Conservation (phyloP, 768 basidiomycete species). For the Paxillus rubicundulus region DNA sequence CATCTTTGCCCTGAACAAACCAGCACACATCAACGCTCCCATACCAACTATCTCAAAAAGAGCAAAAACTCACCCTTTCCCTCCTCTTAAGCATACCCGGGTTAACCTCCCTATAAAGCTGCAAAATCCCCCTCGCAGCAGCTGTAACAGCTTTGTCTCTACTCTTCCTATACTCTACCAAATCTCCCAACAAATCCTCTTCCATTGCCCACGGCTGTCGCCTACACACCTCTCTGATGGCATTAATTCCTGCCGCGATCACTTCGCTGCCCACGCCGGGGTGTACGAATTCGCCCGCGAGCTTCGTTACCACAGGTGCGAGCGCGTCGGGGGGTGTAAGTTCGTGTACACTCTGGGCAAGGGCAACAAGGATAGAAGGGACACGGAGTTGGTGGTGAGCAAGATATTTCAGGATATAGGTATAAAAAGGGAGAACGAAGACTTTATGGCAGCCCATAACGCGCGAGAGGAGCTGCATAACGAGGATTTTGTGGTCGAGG, state of each 20-base stretch:
- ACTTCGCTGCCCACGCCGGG: conserved; percentile 96
- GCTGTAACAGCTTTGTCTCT: conserved; percentile 90
- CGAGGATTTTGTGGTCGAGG: conserved; percentile 93
- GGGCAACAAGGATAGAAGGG: conserved; percentile 87
- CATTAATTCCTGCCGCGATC: conserved; percentile 94
- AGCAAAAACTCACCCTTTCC: conserved; percentile 57
- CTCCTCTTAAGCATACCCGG: conserved; percentile 86
- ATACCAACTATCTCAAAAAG: not conserved
- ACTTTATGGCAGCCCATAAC: conserved; percentile 93
- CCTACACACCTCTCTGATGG: conserved; percentile 91
- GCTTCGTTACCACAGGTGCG: conserved; percentile 83
- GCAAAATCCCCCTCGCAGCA: conserved; percentile 84
- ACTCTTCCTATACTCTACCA: conserved; percentile 94
- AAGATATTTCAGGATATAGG: conserved; percentile 93
- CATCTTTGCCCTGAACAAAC: conserved; percentile 76
- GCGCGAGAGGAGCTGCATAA: conserved; percentile 95
- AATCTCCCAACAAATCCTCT: conserved; percentile 85
- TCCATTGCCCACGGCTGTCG: conserved; percentile 98
- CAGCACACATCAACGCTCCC: conserved; percentile 7
- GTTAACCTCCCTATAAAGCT: conserved; percentile 94
- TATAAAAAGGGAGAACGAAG: conserved; percentile 92
- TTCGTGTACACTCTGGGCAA: conserved; percentile 94
- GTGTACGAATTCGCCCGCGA: conserved; percentile 95
- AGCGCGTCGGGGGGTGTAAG: conserved; percentile 92
- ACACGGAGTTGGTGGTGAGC: conserved; percentile 89